A percentile compares a stretch with the other conserved stretches of the same genome.
Evolutionary conservation across 225 moss, liverwort and hornwort genomes (phyloP).

Genomic region (Lunularia cruciata): DNA sequence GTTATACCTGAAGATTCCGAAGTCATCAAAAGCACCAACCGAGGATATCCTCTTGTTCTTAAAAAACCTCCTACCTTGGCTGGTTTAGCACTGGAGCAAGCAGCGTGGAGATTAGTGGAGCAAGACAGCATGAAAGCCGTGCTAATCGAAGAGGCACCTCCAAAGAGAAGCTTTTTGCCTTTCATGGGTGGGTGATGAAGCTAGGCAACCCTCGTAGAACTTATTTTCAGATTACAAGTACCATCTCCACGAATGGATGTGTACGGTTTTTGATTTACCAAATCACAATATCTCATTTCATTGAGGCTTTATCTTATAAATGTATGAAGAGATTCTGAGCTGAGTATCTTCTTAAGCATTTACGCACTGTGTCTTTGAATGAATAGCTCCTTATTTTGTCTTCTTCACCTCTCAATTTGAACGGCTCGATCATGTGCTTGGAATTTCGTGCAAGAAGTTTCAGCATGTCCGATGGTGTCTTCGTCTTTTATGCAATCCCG

Average conservation of each 20-base stretch:
- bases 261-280: not conserved
- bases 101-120: constrained; percentile 96
- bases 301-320: not conserved
- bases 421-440: too few species aligned
- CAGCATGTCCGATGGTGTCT: too few species aligned
- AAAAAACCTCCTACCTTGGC: constrained; percentile 97
- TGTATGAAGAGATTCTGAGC: not conserved
- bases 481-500: too few species aligned
- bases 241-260: not conserved
- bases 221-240: not conserved
- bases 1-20: constrained; percentile 96
- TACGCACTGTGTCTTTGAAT: not conserved
- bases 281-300: not conserved
- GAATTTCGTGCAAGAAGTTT: too few species aligned
- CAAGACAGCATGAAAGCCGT: constrained; percentile 99
- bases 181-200: constrained; percentile 56
- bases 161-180: constrained; percentile 71
- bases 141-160: constrained; percentile 79
- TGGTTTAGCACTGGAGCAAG: constrained; percentile 94
- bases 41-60: constrained; percentile 91
- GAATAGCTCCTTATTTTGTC: too few species aligned
- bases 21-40: constrained; percentile 95
- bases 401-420: too few species aligned
- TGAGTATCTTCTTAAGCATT: not conserved
- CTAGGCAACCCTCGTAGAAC: not conserved